Evolutionary conservation across 176 grass and related monocot genomes (phyloP).

Genomic region (Musa troglodytarum): DNA sequence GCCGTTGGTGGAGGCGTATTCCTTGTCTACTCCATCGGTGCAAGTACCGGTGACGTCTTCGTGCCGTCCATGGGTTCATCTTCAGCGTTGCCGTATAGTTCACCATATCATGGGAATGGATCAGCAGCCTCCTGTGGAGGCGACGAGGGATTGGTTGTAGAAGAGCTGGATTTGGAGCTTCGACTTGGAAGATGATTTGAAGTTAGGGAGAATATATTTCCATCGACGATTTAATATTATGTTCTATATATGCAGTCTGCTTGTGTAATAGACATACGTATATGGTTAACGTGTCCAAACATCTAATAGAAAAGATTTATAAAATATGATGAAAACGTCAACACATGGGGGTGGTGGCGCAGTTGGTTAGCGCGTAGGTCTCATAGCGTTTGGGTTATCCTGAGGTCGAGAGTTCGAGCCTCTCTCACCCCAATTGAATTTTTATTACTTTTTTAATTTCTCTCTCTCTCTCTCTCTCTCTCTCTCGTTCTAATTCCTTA

Average conservation of each 20-base stretch:
- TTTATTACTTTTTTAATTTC: too few relatives aligned
- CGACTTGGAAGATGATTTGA: slow-evolving; percentile 4
- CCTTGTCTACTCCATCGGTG: not conserved
- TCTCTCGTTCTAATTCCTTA: too few relatives aligned
- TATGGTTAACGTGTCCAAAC: too few relatives aligned
- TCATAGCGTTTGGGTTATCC: slow-evolving; percentile 59
- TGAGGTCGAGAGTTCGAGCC: slow-evolving; percentile 84
- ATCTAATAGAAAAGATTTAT: too few relatives aligned
- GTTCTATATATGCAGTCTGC: too few relatives aligned
- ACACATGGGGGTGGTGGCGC: slow-evolving; percentile 37
- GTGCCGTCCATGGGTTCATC: not conserved
- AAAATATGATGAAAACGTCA: too few relatives aligned
- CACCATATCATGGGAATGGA: not conserved
- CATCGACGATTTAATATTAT: too few relatives aligned
- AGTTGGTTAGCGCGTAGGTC: slow-evolving; percentile 80
- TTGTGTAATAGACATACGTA: too few relatives aligned
- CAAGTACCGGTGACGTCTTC: not conserved
- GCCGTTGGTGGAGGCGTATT: not conserved
- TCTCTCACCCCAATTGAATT: slow-evolving; percentile 41
- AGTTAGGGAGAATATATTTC: too few relatives aligned
- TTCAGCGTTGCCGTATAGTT: not conserved
- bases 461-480: too few relatives aligned
- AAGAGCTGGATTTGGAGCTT: slow-evolving; percentile 14
- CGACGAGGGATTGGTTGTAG: not conserved
- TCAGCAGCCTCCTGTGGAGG: not conserved